Conservation (phyloP, 164 flowering plant species). For the Protea cynaroides region DNA sequence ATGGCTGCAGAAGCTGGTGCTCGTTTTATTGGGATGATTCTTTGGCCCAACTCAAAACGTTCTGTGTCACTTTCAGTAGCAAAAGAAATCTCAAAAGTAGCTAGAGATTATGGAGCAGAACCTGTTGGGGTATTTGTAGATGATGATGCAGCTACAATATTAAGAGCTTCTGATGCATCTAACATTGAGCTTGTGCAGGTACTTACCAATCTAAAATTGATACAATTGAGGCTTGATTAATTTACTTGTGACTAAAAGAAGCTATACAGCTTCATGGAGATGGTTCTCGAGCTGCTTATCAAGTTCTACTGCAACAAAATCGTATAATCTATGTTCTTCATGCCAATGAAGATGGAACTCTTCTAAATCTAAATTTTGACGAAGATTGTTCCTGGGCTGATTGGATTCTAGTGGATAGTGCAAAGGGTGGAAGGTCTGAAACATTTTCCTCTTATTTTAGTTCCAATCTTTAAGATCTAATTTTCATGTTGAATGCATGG, state of each 20-base stretch:
- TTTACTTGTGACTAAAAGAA: slow-evolving; percentile 11
- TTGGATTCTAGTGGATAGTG: slow-evolving; percentile 90
- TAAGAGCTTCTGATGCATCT: slow-evolving; percentile 55
- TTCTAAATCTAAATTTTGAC: slow-evolving; percentile 60
- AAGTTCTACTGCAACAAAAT: slow-evolving; percentile 41
- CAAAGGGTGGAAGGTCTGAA: slow-evolving; percentile 78
- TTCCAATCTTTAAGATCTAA: neutral
- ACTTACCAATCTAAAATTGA: slow-evolving; percentile 1
- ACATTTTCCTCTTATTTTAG: slow-evolving; percentile 7
- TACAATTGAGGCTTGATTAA: neutral
- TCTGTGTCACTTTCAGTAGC: slow-evolving; percentile 70
- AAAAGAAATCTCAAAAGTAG: slow-evolving; percentile 77
- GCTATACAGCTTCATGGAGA: slow-evolving; percentile 81
- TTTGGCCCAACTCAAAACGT: slow-evolving; percentile 95
- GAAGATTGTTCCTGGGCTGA: slow-evolving; percentile 68
- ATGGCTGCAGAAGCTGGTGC: slow-evolving; percentile 81
- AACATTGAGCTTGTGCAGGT: slow-evolving; percentile 84
- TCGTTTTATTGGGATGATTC: slow-evolving; percentile 80
- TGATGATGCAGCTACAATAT: slow-evolving; percentile 69
- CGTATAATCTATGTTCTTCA: slow-evolving; percentile 79
- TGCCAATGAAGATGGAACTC: slow-evolving; percentile 70
- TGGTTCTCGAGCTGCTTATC: slow-evolving; percentile 64
- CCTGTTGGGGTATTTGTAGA: slow-evolving; percentile 98
- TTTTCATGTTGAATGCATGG: neutral
- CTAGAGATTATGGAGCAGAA: slow-evolving; percentile 64